These are phyloP conservation scores for Komagataella pastoris DNA, from an alignment of 805 yeast genomes.

Conservation along the genomic window DNA sequence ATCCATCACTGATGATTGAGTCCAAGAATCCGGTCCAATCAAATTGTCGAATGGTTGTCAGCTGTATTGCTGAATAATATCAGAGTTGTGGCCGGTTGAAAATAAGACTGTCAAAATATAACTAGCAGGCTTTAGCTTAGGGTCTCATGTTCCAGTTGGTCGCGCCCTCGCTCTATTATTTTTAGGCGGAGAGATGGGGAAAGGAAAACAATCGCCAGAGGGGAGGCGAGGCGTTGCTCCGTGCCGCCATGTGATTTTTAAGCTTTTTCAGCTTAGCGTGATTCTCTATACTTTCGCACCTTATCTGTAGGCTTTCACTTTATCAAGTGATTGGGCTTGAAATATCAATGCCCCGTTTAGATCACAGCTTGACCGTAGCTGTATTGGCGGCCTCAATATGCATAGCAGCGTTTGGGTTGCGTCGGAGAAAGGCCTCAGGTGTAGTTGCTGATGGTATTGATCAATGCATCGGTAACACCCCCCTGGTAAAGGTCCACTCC, in stretches of 20 bases:
- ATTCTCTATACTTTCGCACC: too few species aligned
- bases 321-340: neutral
- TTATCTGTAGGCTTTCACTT: too few species aligned
- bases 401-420: neutral
- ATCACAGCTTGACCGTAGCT: neutral
- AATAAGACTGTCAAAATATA: neutral
- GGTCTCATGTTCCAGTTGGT: neutral
- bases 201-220: neutral
- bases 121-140: neutral
- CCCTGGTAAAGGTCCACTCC: slow-evolving; percentile 61
- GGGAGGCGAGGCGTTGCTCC: too few species aligned
- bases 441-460: slow-evolving; percentile 5
- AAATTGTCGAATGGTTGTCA: neutral
- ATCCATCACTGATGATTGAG: neutral
- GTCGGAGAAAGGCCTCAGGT: neutral
- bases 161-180: neutral
- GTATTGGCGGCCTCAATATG: neutral
- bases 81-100: neutral
- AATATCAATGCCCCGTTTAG: neutral
- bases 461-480: slow-evolving; percentile 84
- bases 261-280: too few species aligned
- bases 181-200: neutral
- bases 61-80: neutral
- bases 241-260: too few species aligned
- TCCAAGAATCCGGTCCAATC: neutral